Evolutionary conservation across 2,329 filamentous ascomycete species (phyloP).

Genomic region (Botrytis byssoidea): DNA sequence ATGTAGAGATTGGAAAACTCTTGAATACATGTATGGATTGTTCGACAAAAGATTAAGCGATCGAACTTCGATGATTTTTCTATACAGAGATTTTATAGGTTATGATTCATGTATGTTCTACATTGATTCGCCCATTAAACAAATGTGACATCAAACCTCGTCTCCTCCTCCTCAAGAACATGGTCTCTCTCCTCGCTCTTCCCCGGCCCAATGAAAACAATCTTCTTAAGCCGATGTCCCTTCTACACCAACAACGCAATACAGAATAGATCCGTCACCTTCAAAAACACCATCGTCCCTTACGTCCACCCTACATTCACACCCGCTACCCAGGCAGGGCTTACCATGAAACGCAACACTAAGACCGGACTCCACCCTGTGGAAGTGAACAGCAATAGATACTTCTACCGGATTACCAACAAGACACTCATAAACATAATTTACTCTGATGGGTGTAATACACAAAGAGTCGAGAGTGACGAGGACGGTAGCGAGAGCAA

Average conservation of each 20-base stretch:
- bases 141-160: neutral
- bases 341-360: slow-evolving; percentile 6
- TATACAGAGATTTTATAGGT: too few species aligned
- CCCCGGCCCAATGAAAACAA: neutral
- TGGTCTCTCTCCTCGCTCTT: slow-evolving; percentile 36
- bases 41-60: too few species aligned
- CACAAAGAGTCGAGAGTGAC: slow-evolving; percentile 7
- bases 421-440: slow-evolving; percentile 16
- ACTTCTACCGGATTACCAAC: slow-evolving; percentile 3
- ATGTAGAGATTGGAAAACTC: too few species aligned
- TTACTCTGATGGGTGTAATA: neutral
- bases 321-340: neutral
- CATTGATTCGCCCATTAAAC: neutral
- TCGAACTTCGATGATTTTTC: too few species aligned
- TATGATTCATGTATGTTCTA: too few species aligned
- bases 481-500: slow-evolving; percentile 4
- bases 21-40: too few species aligned
- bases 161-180: slow-evolving; percentile 24
- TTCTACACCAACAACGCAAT: neutral
- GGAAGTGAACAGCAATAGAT: neutral
- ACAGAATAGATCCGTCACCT: neutral
- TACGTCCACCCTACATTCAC: slow-evolving; percentile 7
- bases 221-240: slow-evolving; percentile 1
- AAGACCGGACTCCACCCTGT: neutral
- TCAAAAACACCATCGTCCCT: slow-evolving; percentile 9